Conservation (phyloP, 2,329 filamentous ascomycete species). For the Trichophyton equinum region DNA sequence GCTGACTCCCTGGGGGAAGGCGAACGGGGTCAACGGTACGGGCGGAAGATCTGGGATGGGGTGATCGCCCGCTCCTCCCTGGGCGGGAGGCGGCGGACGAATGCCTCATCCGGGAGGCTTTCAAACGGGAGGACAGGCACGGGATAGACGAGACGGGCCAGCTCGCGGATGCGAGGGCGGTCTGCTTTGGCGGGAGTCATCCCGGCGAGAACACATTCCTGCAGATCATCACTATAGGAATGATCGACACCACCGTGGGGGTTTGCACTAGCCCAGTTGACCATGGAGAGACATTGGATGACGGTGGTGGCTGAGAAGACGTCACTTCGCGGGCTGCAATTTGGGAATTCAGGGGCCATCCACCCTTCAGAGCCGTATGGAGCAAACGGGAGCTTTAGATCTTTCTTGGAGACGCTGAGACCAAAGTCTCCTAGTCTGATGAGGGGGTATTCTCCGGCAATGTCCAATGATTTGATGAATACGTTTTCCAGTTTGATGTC, state of each 20-base stretch:
- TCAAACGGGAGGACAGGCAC: neutral
- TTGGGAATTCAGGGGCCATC: slow-evolving; percentile 7
- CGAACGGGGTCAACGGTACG: neutral
- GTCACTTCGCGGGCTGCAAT: slow-evolving; percentile 6
- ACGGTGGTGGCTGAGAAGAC: slow-evolving; percentile 4
- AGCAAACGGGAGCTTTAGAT: slow-evolving; percentile 4
- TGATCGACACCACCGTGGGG: slow-evolving; percentile 2
- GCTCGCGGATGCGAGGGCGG: slow-evolving; percentile 1
- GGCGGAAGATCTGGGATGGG: neutral
- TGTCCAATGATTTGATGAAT: slow-evolving; percentile 1
- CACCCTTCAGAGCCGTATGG: slow-evolving; percentile 2
- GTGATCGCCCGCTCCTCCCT: neutral
- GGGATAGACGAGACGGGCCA: slow-evolving; percentile 3
- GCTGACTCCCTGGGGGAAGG: neutral
- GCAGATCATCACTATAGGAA: neutral
- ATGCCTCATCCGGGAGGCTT: neutral
- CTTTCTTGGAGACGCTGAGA: slow-evolving; percentile 8
- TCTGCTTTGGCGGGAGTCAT: slow-evolving; percentile 1
- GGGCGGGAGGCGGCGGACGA: neutral
- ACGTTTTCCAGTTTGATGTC: slow-evolving; percentile 15
- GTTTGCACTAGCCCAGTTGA: slow-evolving; percentile 1
- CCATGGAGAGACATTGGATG: slow-evolving; percentile 4
- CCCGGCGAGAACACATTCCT: neutral
- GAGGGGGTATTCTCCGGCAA: slow-evolving; percentile 4
- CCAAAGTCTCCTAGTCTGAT: slow-evolving; percentile 14